Conservation (phyloP, 2,329 filamentous ascomycete species). For the Aspergillus terreus region DNA sequence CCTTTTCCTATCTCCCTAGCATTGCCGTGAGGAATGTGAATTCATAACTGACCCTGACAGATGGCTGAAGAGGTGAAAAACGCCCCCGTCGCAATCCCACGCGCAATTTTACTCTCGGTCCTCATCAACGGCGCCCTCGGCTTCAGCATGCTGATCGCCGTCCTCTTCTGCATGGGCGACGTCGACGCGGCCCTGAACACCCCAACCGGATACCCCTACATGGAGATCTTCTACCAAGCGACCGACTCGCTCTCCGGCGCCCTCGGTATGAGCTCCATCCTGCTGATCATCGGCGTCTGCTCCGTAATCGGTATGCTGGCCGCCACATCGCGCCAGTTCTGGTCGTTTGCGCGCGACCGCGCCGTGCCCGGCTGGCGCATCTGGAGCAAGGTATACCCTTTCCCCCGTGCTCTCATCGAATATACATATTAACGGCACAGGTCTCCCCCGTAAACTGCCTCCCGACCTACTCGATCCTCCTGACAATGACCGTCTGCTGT, state of each 20-base stretch:
- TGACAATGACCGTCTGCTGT: constrained; percentile 25
- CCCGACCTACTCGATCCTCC: constrained; percentile 20
- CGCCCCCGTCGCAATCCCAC: constrained; percentile 33
- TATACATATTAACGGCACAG: constrained; percentile 1
- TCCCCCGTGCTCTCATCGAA: not conserved
- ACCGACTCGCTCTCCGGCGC: constrained; percentile 25
- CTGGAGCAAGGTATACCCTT: constrained; percentile 22
- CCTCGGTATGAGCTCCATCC: constrained; percentile 21
- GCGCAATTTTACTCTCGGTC: constrained; percentile 33
- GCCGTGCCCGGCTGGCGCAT: constrained; percentile 26
- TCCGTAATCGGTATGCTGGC: constrained; percentile 32
- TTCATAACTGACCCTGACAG: constrained; percentile 4
- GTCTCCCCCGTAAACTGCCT: constrained; percentile 24
- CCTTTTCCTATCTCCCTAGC: too few species aligned
- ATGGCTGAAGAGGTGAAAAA: constrained; percentile 41
- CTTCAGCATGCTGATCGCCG: constrained; percentile 35
- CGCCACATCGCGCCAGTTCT: constrained; percentile 44
- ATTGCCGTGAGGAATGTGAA: not conserved
- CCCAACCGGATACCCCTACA: constrained; percentile 32
- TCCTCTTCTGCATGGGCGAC: constrained; percentile 37
- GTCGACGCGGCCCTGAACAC: constrained; percentile 23
- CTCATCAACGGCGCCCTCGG: constrained; percentile 35
- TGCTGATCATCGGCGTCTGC: constrained; percentile 28
- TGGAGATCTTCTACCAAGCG: constrained; percentile 30
- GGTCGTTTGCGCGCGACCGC: constrained; percentile 26